Evolutionary conservation across 805 yeast genomes (phyloP).

Genomic region (Pichia insulana): DNA sequence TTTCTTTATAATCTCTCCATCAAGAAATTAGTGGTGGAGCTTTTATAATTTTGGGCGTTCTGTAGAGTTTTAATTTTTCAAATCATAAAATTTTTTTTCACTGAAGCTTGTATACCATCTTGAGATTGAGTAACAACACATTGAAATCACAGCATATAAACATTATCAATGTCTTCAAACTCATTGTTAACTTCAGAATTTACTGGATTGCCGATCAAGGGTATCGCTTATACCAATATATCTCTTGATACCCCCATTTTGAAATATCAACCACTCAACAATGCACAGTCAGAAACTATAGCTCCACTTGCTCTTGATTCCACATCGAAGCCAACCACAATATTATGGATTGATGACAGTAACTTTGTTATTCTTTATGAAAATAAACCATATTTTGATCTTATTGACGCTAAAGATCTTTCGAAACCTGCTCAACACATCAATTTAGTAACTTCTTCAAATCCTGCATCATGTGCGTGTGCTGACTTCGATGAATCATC

Average conservation of each 20-base stretch:
- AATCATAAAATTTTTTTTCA: not conserved
- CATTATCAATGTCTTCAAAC: not conserved
- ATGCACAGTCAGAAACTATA: not conserved
- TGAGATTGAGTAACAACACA: no score
- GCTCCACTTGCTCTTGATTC: conserved; percentile 3
- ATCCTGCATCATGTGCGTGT: conserved; percentile 7
- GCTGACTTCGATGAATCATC: not conserved
- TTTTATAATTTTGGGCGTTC: no score
- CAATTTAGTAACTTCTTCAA: conserved; percentile 3
- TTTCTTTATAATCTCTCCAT: no score
- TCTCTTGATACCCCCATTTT: conserved; percentile 7
- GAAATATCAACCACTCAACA: conserved; percentile 7
- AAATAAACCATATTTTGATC: conserved; percentile 7
- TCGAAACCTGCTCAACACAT: conserved; percentile 3
- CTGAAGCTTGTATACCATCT: no score
- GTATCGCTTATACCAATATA: conserved; percentile 6
- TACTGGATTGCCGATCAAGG: conserved; percentile 1
- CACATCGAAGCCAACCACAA: conserved; percentile 1
- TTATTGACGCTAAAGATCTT: conserved; percentile 3
- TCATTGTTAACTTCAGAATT: conserved; percentile 5
- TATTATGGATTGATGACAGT: conserved; percentile 3
- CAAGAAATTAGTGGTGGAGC: no score
- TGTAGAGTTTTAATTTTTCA: not conserved
- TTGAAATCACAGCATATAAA: no score
- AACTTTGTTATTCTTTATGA: conserved; percentile 5